Percentiles rank a stretch among this genome's conserved stretches.
phyloP scores from a whole-genome alignment of 805 yeast species.

The Ogataea naganishii region DNA sequence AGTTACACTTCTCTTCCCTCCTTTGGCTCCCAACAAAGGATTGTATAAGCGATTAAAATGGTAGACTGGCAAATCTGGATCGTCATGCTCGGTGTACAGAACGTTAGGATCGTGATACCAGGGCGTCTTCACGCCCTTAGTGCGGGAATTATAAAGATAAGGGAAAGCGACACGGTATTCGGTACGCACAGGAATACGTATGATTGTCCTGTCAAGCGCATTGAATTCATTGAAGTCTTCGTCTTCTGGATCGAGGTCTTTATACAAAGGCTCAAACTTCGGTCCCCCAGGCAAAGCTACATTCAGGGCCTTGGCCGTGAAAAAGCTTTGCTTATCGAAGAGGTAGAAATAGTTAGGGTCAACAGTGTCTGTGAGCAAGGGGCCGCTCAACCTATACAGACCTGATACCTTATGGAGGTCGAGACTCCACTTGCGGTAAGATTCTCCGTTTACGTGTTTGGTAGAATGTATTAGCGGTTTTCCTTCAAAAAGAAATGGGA shows the following conservation, averaged over 20 bases:
- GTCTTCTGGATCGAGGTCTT: conserved; percentile 49
- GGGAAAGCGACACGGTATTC: conserved; percentile 89
- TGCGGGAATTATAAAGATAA: conserved; percentile 69
- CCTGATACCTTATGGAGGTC: conserved; percentile 53
- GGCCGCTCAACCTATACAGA: conserved; percentile 60
- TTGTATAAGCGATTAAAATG: conserved; percentile 43
- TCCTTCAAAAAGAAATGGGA: conserved; percentile 76
- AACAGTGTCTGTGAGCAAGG: conserved; percentile 49
- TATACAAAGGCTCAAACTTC: conserved; percentile 78
- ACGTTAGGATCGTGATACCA: conserved; percentile 58
- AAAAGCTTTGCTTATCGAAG: conserved; percentile 72
- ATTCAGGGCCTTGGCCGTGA: conserved; percentile 87
- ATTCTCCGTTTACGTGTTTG: conserved; percentile 59
- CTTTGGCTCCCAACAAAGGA: conserved; percentile 46
- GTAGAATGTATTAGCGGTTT: conserved; percentile 58
- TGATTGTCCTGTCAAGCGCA: conserved; percentile 77
- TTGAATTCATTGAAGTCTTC: conserved; percentile 89
- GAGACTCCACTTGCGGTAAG: conserved; percentile 68
- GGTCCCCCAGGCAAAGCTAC: conserved; percentile 94
- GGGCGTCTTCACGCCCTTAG: conserved; percentile 51
- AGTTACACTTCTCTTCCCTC: conserved; percentile 9
- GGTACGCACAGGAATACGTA: conserved; percentile 66
- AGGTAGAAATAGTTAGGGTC: conserved; percentile 59
- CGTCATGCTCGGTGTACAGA: conserved; percentile 39
- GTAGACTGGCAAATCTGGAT: conserved; percentile 47